Evolutionary conservation across 2,329 filamentous ascomycete species (phyloP).

Genomic region (Ophiosphaerella narmari): DNA sequence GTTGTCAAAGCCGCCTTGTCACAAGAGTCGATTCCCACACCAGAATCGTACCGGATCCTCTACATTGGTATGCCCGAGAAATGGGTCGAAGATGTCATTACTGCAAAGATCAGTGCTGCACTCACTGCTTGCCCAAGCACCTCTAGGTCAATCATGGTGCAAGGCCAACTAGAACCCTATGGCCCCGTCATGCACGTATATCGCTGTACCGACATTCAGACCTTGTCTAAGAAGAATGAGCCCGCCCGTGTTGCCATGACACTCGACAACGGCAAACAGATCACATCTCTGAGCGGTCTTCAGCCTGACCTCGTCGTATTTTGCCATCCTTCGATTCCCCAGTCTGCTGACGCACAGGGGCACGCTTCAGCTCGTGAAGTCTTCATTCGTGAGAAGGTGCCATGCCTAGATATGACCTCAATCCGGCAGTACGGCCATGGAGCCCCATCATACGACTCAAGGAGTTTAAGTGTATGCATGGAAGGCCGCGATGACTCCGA

Average conservation of each 20-base stretch:
- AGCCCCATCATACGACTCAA: slow-evolving; percentile 20
- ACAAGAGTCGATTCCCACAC: slow-evolving; percentile 25
- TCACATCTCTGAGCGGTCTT: slow-evolving; percentile 13
- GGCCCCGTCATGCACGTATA: slow-evolving; percentile 36
- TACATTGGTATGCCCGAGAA: slow-evolving; percentile 37
- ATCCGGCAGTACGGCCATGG: slow-evolving; percentile 32
- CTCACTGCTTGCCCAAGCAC: slow-evolving; percentile 35
- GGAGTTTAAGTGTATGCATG: slow-evolving; percentile 35
- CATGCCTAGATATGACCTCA: slow-evolving; percentile 38
- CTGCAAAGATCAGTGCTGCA: slow-evolving; percentile 36
- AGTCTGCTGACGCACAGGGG: slow-evolving; percentile 19
- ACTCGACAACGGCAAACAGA: slow-evolving; percentile 30
- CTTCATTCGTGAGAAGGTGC: slow-evolving; percentile 29
- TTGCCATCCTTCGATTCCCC: slow-evolving; percentile 27
- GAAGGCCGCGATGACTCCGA: slow-evolving; percentile 32
- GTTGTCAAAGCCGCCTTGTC: slow-evolving; percentile 37
- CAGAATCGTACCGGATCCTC: slow-evolving; percentile 38
- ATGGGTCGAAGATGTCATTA: slow-evolving; percentile 39
- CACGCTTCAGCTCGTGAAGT: slow-evolving; percentile 28
- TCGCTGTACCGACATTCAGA: slow-evolving; percentile 28
- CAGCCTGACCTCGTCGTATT: slow-evolving; percentile 40
- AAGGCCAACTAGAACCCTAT: slow-evolving; percentile 39
- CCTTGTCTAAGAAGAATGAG: slow-evolving; percentile 10
- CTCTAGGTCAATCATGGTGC: slow-evolving; percentile 43
- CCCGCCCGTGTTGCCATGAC: slow-evolving; percentile 15